Percentiles rank a stretch among this genome's conserved stretches.
Conservation (phyloP, 106 monocot genomes). For the Agapanthus africanus region DNA sequence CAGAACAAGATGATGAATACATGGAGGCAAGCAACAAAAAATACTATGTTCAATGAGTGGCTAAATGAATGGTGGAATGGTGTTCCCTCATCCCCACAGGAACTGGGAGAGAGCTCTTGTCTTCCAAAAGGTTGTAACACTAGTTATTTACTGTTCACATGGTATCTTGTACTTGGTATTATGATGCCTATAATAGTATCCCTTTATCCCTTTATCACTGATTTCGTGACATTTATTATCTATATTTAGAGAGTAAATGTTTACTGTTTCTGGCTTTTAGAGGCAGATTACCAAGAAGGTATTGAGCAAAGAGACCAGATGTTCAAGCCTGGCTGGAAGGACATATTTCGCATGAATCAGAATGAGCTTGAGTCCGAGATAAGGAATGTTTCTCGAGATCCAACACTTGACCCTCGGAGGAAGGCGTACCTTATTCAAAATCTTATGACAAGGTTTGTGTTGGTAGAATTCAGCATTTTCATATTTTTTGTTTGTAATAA, state of each 20-base stretch:
- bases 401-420: slow-evolving; percentile 92
- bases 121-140: slow-evolving; percentile 32
- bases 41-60: slow-evolving; percentile 99
- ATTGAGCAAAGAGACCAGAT: slow-evolving; percentile 66
- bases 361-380: slow-evolving; percentile 94
- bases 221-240: not conserved
- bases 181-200: not conserved
- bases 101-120: slow-evolving; percentile 12
- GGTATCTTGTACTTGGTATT: not conserved
- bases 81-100: slow-evolving; percentile 36
- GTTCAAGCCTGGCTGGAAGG: slow-evolving; percentile 99
- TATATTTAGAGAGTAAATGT: not conserved
- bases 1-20: slow-evolving; percentile 98
- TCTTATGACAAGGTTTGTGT: slow-evolving; percentile 86
- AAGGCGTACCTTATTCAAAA: slow-evolving; percentile 98
- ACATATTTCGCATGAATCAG: slow-evolving; percentile 98
- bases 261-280: slow-evolving; percentile 20
- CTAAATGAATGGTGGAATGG: slow-evolving; percentile 97
- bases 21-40: slow-evolving; percentile 88
- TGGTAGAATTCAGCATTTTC: slow-evolving; percentile 1
- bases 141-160: not conserved
- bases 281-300: slow-evolving; percentile 55
- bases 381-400: slow-evolving; percentile 82
- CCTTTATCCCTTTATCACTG: not conserved
- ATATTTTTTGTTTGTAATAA: slow-evolving; percentile 1